These are phyloP conservation scores for Brassica cretica DNA, from an alignment of 345 rosid species.

Conservation along the genomic window DNA sequence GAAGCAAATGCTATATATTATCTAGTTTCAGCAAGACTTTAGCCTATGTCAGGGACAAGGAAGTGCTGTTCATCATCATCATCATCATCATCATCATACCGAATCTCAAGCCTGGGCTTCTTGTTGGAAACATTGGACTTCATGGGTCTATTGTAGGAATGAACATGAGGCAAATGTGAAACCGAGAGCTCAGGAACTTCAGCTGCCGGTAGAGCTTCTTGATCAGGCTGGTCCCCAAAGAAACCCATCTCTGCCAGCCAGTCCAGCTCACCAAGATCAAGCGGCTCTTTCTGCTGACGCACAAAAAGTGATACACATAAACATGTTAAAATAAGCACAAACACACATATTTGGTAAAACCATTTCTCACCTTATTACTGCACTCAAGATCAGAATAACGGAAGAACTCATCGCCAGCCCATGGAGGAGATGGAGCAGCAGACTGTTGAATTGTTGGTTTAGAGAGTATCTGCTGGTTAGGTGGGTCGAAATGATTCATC, in stretches of 20 bases:
- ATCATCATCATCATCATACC: constrained; percentile 44
- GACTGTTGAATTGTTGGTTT: constrained; percentile 51
- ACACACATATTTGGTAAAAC: background rate
- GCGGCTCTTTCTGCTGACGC: constrained; percentile 48
- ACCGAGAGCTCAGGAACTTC: constrained; percentile 89
- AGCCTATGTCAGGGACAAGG: constrained; percentile 92
- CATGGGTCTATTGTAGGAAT: constrained; percentile 47
- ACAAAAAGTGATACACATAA: background rate
- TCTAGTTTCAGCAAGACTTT: constrained; percentile 65
- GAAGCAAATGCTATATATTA: constrained; percentile 20
- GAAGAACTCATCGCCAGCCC: constrained; percentile 75
- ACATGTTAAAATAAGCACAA: constrained; percentile 17
- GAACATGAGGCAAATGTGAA: constrained; percentile 39
- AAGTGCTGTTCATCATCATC: constrained; percentile 62
- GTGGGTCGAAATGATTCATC: constrained; percentile 59
- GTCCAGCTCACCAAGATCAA: constrained; percentile 72
- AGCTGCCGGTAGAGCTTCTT: constrained; percentile 65
- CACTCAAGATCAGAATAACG: constrained; percentile 66
- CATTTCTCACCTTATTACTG: constrained; percentile 63
- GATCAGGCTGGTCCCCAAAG: constrained; percentile 57
- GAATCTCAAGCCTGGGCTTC: constrained; percentile 70
- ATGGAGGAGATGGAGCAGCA: constrained; percentile 45
- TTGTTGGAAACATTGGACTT: constrained; percentile 57
- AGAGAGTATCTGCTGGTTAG: constrained; percentile 42
- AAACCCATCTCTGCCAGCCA: constrained; percentile 76